phyloP scores from a whole-genome alignment of 1,284 basidiomycete genomes.

The Ceratobasidium sp. region DNA sequence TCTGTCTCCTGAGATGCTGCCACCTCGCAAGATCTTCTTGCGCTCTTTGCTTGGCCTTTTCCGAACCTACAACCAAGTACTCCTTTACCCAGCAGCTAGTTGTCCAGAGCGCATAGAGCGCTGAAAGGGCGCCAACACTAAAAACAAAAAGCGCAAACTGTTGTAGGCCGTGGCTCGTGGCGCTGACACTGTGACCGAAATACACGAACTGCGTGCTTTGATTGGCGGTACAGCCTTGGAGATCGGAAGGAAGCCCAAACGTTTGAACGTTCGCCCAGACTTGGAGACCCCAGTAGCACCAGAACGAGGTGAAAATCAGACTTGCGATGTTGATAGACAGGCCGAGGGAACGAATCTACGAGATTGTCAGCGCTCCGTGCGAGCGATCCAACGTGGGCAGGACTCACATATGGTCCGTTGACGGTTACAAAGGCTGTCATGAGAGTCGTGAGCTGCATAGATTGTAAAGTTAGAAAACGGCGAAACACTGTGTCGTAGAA shows the following conservation, averaged over 20 bases:
- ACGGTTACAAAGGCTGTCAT: slow-evolving; percentile 37
- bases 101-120: slow-evolving; percentile 13
- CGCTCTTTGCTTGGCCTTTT: slow-evolving; percentile 1
- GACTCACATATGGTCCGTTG: slow-evolving; percentile 27
- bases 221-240: slow-evolving; percentile 13
- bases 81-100: background rate
- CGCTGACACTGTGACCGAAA: slow-evolving; percentile 5
- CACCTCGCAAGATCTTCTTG: background rate
- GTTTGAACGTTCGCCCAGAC: slow-evolving; percentile 18
- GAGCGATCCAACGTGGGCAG: background rate
- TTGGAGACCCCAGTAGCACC: slow-evolving; percentile 42
- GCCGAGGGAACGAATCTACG: slow-evolving; percentile 28
- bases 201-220: slow-evolving; percentile 14
- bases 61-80: background rate
- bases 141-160: slow-evolving; percentile 28
- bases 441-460: slow-evolving; percentile 26
- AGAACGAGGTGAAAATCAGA: slow-evolving; percentile 26
- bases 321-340: slow-evolving; percentile 26
- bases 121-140: background rate
- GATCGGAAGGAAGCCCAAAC: background rate
- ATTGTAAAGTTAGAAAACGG: no score
- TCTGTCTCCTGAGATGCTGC: background rate
- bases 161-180: background rate
- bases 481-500: background rate
- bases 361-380: background rate